These are phyloP conservation scores for Trametes hirsuta DNA, from an alignment of 1,284 basidiomycete genomes.

Conservation along the genomic window DNA sequence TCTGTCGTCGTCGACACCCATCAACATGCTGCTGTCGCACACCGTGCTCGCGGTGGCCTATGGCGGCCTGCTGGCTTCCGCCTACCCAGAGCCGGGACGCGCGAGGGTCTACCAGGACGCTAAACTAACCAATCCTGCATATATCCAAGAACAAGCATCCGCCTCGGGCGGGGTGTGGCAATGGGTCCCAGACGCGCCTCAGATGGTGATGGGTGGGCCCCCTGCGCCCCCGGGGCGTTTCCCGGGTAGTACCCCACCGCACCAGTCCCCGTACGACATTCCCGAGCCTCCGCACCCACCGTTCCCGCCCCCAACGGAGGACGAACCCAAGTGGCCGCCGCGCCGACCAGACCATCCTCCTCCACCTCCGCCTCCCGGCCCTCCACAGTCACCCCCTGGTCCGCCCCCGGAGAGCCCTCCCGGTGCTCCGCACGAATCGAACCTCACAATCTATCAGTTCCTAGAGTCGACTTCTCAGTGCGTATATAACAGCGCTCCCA, in stretches of 20 bases:
- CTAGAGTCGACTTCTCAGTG: conserved; percentile 42
- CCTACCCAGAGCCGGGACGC: conserved; percentile 8
- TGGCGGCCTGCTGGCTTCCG: conserved; percentile 26
- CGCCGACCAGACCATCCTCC: conserved; percentile 8
- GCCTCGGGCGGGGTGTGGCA: not conserved
- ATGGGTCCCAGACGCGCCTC: conserved; percentile 8
- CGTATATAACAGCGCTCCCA: not conserved
- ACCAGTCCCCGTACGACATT: not conserved
- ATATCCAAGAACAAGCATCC: not conserved
- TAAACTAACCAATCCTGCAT: not conserved
- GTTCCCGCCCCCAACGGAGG: conserved; percentile 12
- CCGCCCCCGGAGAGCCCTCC: conserved; percentile 4
- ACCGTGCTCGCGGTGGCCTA: conserved; percentile 27
- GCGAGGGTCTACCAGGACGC: conserved; percentile 2
- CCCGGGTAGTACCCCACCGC: not conserved
- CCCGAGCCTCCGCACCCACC: conserved; percentile 7
- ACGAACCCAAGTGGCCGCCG: not conserved
- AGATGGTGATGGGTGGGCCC: conserved; percentile 5
- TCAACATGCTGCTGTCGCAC: conserved; percentile 23
- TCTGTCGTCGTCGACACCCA: conserved; percentile 10
- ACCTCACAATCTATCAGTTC: conserved; percentile 46
- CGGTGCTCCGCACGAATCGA: conserved; percentile 13
- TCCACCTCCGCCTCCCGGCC: conserved; percentile 1
- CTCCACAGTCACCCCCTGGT: not conserved
- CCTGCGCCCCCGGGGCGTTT: conserved; percentile 1